These are phyloP conservation scores for Macrophomina pseudophaseolina DNA, from an alignment of 2,329 filamentous ascomycete species.

Conservation along the genomic window DNA sequence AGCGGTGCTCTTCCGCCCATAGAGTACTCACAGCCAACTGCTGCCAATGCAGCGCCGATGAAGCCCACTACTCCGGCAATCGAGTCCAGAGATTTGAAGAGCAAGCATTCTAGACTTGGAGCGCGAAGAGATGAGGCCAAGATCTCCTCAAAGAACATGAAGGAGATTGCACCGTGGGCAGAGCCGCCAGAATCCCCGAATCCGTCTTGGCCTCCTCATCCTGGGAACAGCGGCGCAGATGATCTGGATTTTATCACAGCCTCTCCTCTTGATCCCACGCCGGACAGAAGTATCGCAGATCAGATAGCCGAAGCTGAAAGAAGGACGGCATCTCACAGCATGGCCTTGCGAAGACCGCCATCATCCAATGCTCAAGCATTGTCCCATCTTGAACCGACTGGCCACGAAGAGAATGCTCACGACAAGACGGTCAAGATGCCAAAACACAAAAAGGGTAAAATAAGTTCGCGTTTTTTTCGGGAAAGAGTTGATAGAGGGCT, in stretches of 20 bases:
- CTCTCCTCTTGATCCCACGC: background rate
- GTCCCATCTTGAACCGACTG: background rate
- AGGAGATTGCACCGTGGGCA: conserved; percentile 22
- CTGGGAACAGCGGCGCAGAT: background rate
- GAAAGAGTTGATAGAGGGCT: conserved; percentile 4
- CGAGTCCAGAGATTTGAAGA: background rate
- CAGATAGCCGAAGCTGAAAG: background rate
- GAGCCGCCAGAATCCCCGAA: background rate
- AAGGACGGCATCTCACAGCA: background rate
- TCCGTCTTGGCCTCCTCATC: background rate
- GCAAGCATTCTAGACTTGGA: background rate
- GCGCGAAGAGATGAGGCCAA: background rate
- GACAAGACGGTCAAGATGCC: background rate
- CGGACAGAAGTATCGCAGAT: background rate
- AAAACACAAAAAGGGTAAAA: conserved; percentile 7
- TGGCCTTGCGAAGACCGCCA: background rate
- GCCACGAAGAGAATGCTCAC: background rate
- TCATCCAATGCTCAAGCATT: conserved; percentile 10
- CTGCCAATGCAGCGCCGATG: background rate
- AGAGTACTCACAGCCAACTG: background rate
- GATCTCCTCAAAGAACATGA: background rate
- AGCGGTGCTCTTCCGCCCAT: background rate
- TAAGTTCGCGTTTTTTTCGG: background rate
- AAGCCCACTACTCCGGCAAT: background rate
- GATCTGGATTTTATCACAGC: conserved; percentile 9